Base-by-base conservation (phyloP, 208 protist species). In the Leishmania arabica region DNA sequence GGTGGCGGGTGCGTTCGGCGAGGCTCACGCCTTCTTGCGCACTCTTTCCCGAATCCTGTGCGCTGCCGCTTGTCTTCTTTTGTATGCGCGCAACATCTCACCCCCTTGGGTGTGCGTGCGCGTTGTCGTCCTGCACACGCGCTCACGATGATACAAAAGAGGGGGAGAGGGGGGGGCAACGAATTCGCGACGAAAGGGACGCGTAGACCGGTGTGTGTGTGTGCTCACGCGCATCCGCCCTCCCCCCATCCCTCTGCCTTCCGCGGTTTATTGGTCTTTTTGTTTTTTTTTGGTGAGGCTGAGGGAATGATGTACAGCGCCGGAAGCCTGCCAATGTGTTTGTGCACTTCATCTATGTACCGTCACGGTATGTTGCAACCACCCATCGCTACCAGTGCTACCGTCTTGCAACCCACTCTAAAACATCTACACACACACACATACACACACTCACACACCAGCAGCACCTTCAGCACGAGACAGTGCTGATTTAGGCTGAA, bases 261-360 rank as follows among this genome's bases (percentile, higher is more conserved):
- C 40, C 34, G 8, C 45, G 8, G 45, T 0, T 27, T 21, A 19
- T 1, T 34, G 24, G 0, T 19, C 5, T 53, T 73, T 31, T 73
- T 49, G 34, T 49, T 37, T 40, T 0, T 40, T 1, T 49, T 8
- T 42, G 8, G 3, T 17, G 45, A 54, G 47, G 45, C n/a, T 6
- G 69, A 54, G 19, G 2, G 37, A 51, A 1, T 81, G 11, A 56
- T 62, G 78, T 79, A 70, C 69, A 74, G 51, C 31, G 34, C n/a
- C 51, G 15, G 34, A 45, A 9, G 40, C 24, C 47, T 60, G 49
- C 42, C 31, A 31, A 40, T 47, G 37, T 5, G 24, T 66, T 19
- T 68, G 40, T 66, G 31, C 42, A 37, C 54, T 76, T 60, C n/a
- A 71, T 47, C 24, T 54, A 73, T 73, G 69, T 73, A 73, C 54